phyloP scores from a whole-genome alignment of 805 yeast genomes.

The Priceomyces carsonii region DNA sequence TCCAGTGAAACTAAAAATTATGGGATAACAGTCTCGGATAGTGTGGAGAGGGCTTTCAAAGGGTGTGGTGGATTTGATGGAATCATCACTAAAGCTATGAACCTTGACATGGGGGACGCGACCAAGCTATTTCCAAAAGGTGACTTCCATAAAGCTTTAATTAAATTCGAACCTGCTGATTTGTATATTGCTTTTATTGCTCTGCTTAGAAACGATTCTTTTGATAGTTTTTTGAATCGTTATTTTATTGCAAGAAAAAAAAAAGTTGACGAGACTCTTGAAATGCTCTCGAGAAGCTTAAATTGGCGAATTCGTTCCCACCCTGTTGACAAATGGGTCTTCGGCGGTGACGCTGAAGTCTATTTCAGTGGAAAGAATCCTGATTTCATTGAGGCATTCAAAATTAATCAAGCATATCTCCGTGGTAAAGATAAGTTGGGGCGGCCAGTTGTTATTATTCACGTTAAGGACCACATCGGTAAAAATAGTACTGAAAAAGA shows the following conservation, averaged over 20 bases:
- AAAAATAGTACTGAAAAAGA: slow-evolving; percentile 22
- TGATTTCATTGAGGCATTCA: slow-evolving; percentile 53
- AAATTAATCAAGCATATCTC: slow-evolving; percentile 66
- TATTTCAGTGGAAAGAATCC: slow-evolving; percentile 32
- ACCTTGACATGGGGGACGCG: not conserved
- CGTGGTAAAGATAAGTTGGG: slow-evolving; percentile 64
- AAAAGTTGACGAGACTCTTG: slow-evolving; percentile 1
- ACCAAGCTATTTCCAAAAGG: slow-evolving; percentile 1
- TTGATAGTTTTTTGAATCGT: not conserved
- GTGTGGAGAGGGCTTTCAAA: slow-evolving; percentile 5
- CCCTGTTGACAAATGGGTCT: slow-evolving; percentile 56
- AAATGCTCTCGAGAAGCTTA: slow-evolving; percentile 1
- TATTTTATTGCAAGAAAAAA: not conserved
- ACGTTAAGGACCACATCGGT: slow-evolving; percentile 21
- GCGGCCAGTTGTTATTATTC: slow-evolving; percentile 16
- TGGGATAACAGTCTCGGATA: slow-evolving; percentile 4
- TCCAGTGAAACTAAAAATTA: not conserved
- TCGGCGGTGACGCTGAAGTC: slow-evolving; percentile 65
- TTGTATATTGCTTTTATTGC: slow-evolving; percentile 2
- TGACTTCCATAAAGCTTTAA: slow-evolving; percentile 1
- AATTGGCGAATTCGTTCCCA: slow-evolving; percentile 64
- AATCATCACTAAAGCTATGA: slow-evolving; percentile 1
- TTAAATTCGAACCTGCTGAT: not conserved
- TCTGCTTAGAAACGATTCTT: slow-evolving; percentile 2
- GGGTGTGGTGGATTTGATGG: slow-evolving; percentile 5